Conservation (phyloP, 164 flowering plant species). For the Aristolochia contorta region DNA sequence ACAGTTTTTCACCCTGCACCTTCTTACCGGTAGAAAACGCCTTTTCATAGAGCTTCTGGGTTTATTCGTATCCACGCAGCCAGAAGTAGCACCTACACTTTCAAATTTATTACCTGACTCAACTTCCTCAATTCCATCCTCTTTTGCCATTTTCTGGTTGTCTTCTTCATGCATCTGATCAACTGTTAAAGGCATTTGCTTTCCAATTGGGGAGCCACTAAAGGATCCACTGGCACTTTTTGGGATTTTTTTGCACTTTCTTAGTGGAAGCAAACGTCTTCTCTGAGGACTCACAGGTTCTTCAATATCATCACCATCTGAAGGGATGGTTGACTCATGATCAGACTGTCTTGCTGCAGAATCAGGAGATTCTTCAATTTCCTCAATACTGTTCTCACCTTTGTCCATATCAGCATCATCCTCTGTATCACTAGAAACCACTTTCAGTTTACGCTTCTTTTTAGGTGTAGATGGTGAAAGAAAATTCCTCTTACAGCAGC, state of each 20-base stretch:
- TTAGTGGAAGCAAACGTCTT: slow-evolving; percentile 21
- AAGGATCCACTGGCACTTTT: slow-evolving; percentile 2
- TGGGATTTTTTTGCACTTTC: slow-evolving; percentile 15
- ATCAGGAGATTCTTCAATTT: background rate
- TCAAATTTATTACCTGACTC: too few species aligned
- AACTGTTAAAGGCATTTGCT: background rate
- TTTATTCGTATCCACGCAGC: too few species aligned
- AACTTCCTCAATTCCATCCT: slow-evolving; percentile 19
- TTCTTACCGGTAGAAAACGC: too few species aligned
- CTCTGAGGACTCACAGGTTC: slow-evolving; percentile 13
- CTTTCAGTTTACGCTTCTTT: background rate
- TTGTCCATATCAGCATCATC: slow-evolving; percentile 25
- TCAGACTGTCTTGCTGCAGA: slow-evolving; percentile 4
- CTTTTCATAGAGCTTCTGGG: too few species aligned
- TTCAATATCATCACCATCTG: background rate
- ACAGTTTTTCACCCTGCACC: too few species aligned
- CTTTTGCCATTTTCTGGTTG: slow-evolving; percentile 31
- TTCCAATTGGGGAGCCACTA: background rate
- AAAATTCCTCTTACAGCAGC: background rate
- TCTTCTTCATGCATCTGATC: slow-evolving; percentile 23
- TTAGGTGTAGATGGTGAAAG: background rate
- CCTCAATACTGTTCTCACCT: slow-evolving; percentile 3
- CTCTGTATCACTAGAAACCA: slow-evolving; percentile 13
- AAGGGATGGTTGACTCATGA: background rate
- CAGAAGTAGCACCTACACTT: too few species aligned